A percentile compares a stretch with the other conserved stretches of the same genome.
phyloP scores from a whole-genome alignment of 257 asterid genomes.

The Ehretia macrophylla region DNA sequence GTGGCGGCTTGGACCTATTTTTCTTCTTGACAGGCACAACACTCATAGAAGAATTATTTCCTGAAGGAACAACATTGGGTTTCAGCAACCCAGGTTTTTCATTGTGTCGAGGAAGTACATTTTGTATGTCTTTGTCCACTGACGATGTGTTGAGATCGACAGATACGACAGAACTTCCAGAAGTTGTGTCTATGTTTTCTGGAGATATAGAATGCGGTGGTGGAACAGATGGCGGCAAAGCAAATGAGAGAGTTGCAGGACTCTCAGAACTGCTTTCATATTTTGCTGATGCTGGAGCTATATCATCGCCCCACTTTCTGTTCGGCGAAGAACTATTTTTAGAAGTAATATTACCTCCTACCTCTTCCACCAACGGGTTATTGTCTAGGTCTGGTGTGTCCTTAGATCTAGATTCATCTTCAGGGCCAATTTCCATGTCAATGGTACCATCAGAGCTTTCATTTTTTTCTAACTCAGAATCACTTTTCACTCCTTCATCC shows the following conservation, averaged over 20 bases:
- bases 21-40: slow-evolving; percentile 15
- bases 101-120: slow-evolving; percentile 13
- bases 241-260: slow-evolving; percentile 15
- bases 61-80: slow-evolving; percentile 16
- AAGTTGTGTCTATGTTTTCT: slow-evolving; percentile 17
- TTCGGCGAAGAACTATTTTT: slow-evolving; percentile 15
- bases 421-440: slow-evolving; percentile 46
- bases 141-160: slow-evolving; percentile 16
- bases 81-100: slow-evolving; percentile 11
- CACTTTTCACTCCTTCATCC: slow-evolving; percentile 18
- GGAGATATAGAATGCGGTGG: slow-evolving; percentile 12
- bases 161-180: slow-evolving; percentile 19
- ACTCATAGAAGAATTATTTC: slow-evolving; percentile 14
- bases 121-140: slow-evolving; percentile 16
- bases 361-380: slow-evolving; percentile 23
- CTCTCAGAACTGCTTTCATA: slow-evolving; percentile 6
- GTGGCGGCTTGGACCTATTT: slow-evolving; percentile 16
- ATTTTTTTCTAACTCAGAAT: slow-evolving; percentile 10
- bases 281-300: slow-evolving; percentile 16
- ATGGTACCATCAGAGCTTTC: slow-evolving; percentile 15
- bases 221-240: slow-evolving; percentile 20
- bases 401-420: slow-evolving; percentile 47
- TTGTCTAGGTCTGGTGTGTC: slow-evolving; percentile 29
- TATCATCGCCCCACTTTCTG: slow-evolving; percentile 13
- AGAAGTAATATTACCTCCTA: slow-evolving; percentile 23